These are phyloP conservation scores for Pythium plurisporium DNA, from an alignment of 352 stramenopile genomes.

Conservation along the genomic window DNA sequence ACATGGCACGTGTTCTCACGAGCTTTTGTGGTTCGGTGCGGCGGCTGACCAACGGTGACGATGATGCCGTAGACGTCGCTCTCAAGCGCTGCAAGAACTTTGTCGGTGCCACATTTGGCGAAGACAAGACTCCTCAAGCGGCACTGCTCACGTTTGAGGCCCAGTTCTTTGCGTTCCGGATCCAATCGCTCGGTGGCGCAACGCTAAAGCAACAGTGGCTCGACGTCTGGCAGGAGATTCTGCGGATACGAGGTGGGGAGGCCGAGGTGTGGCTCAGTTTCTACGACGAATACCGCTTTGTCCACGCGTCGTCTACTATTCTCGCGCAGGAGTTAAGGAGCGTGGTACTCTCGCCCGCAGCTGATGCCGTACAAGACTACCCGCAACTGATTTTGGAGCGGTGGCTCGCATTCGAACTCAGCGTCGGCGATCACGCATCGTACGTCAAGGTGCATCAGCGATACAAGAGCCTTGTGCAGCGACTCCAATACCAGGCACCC, in stretches of 20 bases:
- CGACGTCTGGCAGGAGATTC: slow-evolving; percentile 31
- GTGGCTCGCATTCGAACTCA: slow-evolving; percentile 23
- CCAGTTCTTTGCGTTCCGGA: slow-evolving; percentile 32
- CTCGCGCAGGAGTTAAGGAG: slow-evolving; percentile 27
- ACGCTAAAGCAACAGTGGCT: slow-evolving; percentile 18
- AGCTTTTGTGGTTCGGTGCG: slow-evolving; percentile 22
- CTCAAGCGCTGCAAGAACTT: slow-evolving; percentile 35
- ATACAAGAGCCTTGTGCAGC: slow-evolving; percentile 4
- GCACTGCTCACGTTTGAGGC: slow-evolving; percentile 44
- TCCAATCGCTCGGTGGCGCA: not conserved
- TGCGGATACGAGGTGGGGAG: slow-evolving; percentile 21
- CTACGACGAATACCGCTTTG: slow-evolving; percentile 34
- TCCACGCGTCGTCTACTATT: not conserved
- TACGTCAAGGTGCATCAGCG: slow-evolving; percentile 2
- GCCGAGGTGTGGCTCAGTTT: slow-evolving; percentile 43
- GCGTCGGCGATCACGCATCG: slow-evolving; percentile 5
- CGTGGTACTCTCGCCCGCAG: slow-evolving; percentile 31
- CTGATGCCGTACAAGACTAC: slow-evolving; percentile 20
- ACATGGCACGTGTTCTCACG: slow-evolving; percentile 44
- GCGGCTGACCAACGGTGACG: slow-evolving; percentile 4
- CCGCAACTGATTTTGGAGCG: slow-evolving; percentile 19
- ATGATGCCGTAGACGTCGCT: slow-evolving; percentile 24
- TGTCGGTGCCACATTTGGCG: slow-evolving; percentile 29
- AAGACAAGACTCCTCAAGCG: slow-evolving; percentile 28
- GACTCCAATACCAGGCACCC: not conserved